Evolutionary conservation across 805 yeast species (phyloP).

Genomic region (Nakazawaea holstii): DNA sequence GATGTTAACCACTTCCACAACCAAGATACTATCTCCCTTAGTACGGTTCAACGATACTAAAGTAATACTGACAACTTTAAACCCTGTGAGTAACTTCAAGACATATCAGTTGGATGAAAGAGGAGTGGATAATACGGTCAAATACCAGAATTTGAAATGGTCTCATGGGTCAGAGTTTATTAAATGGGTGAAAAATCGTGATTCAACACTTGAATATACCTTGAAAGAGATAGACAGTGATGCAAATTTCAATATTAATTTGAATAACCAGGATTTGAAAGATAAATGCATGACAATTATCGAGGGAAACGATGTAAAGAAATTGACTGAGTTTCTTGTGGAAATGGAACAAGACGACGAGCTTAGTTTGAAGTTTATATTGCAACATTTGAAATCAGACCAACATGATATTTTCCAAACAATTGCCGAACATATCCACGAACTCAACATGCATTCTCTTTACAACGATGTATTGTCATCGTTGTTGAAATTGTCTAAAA

Average conservation of each 20-base stretch:
- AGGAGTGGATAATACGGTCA: not conserved
- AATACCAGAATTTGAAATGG: not conserved
- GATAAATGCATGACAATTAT: not conserved
- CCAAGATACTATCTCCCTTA: conserved; percentile 1
- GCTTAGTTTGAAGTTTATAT: not conserved
- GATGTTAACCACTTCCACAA: not conserved
- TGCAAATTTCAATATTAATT: not conserved
- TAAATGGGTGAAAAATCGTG: not conserved
- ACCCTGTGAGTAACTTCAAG: not conserved
- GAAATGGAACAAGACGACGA: not conserved
- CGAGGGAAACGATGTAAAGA: not conserved
- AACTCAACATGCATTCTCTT: not conserved
- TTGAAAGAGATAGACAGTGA: not conserved
- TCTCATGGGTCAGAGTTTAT: conserved; percentile 1
- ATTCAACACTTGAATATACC: not conserved
- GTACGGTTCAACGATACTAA: not conserved
- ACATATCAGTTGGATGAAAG: not conserved
- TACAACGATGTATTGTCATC: not conserved
- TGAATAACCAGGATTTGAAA: not conserved
- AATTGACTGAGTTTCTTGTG: not conserved
- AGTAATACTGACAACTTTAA: not conserved
- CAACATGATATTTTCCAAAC: conserved; percentile 2
- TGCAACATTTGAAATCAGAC: not conserved
- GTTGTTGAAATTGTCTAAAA: not conserved
- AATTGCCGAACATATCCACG: not conserved